These are phyloP conservation scores for Russula abietina DNA, from an alignment of 768 basidiomycete species.

Conservation along the genomic window DNA sequence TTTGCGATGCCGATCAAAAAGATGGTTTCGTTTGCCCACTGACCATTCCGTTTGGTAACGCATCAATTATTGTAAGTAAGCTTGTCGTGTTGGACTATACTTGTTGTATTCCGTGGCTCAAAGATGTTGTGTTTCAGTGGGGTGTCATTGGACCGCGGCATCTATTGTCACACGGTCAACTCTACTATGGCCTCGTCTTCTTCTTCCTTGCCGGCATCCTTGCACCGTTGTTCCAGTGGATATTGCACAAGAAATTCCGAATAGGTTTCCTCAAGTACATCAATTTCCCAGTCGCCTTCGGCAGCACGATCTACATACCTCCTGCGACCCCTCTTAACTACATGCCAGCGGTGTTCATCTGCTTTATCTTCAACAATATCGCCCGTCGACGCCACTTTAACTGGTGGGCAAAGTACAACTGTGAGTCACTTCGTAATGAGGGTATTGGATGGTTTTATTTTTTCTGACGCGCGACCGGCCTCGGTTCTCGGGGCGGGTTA, in stretches of 20 bases:
- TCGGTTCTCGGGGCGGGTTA: too few relatives aligned
- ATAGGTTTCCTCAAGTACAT: conserved; percentile 47
- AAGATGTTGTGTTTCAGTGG: conserved; percentile 23
- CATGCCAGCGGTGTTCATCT: conserved; percentile 34
- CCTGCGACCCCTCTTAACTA: conserved; percentile 21
- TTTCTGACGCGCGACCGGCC: neutral
- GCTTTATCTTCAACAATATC: conserved; percentile 36
- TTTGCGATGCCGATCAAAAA: conserved; percentile 49
- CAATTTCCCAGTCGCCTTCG: conserved; percentile 44
- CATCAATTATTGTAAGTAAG: conserved; percentile 59
- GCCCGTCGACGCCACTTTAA: conserved; percentile 36
- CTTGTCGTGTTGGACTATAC: too few relatives aligned
- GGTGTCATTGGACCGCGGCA: conserved; percentile 73
- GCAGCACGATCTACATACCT: conserved; percentile 26
- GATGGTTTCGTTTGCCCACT: conserved; percentile 65
- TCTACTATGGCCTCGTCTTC: conserved; percentile 40
- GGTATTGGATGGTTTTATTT: conserved; percentile 27
- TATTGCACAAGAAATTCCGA: conserved; percentile 32
- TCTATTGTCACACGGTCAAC: conserved; percentile 4
- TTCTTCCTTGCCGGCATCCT: conserved; percentile 77
- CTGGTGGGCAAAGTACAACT: conserved; percentile 40
- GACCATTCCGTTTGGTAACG: conserved; percentile 71
- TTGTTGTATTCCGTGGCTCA: neutral
- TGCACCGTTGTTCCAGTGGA: conserved; percentile 50
- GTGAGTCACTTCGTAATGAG: conserved; percentile 4